Evolutionary conservation across 352 stramenopile genomes (phyloP), one percentile per base, ranked within the genome.

Genomic region (Pythium myriotylum): DNA sequence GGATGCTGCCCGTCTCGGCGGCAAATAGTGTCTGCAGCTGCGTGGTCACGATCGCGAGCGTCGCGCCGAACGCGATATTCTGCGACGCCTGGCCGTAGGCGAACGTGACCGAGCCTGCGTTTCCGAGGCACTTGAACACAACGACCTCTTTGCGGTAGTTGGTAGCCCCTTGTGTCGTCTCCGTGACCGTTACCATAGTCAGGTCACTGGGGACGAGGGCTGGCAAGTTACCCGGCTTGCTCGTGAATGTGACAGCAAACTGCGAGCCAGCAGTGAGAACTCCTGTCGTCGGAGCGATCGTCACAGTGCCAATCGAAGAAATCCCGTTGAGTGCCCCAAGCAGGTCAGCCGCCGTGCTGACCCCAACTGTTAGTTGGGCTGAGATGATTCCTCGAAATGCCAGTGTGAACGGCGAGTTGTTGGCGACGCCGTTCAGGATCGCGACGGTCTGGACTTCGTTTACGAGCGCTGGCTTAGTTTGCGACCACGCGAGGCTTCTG

Each of bases 141-240:
- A 81, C 32, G 22, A 87, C 65, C 55, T 90, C 77, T 58, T 92
- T 92, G 13, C 78, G 76, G 54, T 81, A 92, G 29, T 79, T 89
- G 6, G 82, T 84, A 35, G 54, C 65, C 0, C 84, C 84, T 4
- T 48, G 40, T 19, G 63, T 62, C 0, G 53, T 54, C 54, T 77
- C 67, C 0, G 53, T 52, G 17, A 89, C 54, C 4, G 66, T 75
- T 2, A 72, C 73, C 0, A 65, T 56, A 1, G 24, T 3, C 1
- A 8, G n/a, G n/a, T 14, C 46, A 23, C 27, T 68, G 5, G 65
- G 37, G 6, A 39, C 14, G 0, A 94, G 26, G 10, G 77, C 12
- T 4, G 84, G 82, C 1, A 92, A 54, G 23, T 74, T 61, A 1
- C 82, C 84, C 4, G 76, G 76, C 39, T 79, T 64, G 17, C 52